phyloP scores from a whole-genome alignment of 1,284 basidiomycete species.

The Malassezia equina region DNA sequence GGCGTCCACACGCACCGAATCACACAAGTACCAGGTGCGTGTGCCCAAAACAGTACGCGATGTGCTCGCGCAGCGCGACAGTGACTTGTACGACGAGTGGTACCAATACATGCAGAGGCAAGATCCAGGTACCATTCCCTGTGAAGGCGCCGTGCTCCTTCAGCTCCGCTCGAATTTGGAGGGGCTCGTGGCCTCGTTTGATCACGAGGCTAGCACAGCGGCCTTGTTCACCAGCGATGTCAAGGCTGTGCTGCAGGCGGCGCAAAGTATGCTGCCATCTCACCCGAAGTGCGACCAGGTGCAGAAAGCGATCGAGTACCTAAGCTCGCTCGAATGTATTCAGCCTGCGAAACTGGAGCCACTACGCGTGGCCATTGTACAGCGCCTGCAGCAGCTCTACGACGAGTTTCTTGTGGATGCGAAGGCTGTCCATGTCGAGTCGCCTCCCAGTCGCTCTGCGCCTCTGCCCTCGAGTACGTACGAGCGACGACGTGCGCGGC shows the following conservation, averaged over 20 bases:
- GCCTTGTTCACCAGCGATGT: conserved; percentile 9
- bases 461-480: neutral
- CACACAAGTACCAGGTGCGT: neutral
- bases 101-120: conserved; percentile 1
- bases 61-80: conserved; percentile 4
- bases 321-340: neutral
- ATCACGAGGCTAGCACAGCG: conserved; percentile 2
- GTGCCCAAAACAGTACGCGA: neutral
- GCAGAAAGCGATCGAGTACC: neutral
- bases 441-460: neutral
- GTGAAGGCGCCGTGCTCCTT: conserved; percentile 9
- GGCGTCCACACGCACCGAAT: neutral
- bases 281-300: neutral
- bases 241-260: conserved; percentile 1
- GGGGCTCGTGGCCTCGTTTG: neutral
- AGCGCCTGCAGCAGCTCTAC: conserved; percentile 15
- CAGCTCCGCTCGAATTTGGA: conserved; percentile 15
- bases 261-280: neutral
- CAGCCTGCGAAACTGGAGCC: neutral
- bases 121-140: neutral
- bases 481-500: conserved; percentile 2
- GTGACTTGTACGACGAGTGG: conserved; percentile 4
- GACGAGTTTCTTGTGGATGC: neutral
- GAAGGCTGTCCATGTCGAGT: neutral
- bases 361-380: neutral